Evolutionary conservation across 108 stramenopile species (phyloP).

Genomic region (Ochromonas danica): DNA sequence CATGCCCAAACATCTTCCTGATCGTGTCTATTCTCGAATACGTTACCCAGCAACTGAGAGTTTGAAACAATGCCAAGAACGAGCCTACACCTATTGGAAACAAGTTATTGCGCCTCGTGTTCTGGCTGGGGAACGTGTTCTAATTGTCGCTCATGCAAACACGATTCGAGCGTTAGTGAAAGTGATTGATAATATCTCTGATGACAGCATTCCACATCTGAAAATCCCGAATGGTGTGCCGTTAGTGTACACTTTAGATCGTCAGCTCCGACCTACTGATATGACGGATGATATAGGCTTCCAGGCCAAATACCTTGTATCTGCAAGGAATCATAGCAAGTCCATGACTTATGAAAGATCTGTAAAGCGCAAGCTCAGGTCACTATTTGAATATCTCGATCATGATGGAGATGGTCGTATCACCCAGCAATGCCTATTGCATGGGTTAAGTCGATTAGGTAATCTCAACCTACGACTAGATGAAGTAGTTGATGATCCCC

Average conservation of each 20-base stretch:
- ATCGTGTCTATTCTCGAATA: no score
- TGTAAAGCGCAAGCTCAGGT: not conserved
- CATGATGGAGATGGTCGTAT: not conserved
- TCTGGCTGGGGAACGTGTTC: not conserved
- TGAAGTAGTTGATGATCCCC: not conserved
- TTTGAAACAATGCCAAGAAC: not conserved
- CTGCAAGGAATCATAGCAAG: not conserved
- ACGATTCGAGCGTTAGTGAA: conserved; percentile 5
- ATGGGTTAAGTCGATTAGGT: not conserved
- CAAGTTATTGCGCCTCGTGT: not conserved
- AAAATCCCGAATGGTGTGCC: conserved; percentile 49
- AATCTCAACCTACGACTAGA: no score
- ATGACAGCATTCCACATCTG: not conserved
- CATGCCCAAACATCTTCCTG: no score
- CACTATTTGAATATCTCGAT: not conserved
- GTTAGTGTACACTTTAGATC: conserved; percentile 44
- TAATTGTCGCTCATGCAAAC: conserved; percentile 9
- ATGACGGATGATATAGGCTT: not conserved
- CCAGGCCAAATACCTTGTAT: not conserved
- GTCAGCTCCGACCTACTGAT: not conserved
- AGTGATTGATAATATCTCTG: not conserved
- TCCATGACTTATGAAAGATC: not conserved
- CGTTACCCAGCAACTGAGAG: conserved; percentile 4
- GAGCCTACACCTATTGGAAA: not conserved
- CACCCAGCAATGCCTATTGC: not conserved